phyloP scores from a whole-genome alignment of 495 filamentous ascomycete genomes.

The Lasiosphaeria ovina region DNA sequence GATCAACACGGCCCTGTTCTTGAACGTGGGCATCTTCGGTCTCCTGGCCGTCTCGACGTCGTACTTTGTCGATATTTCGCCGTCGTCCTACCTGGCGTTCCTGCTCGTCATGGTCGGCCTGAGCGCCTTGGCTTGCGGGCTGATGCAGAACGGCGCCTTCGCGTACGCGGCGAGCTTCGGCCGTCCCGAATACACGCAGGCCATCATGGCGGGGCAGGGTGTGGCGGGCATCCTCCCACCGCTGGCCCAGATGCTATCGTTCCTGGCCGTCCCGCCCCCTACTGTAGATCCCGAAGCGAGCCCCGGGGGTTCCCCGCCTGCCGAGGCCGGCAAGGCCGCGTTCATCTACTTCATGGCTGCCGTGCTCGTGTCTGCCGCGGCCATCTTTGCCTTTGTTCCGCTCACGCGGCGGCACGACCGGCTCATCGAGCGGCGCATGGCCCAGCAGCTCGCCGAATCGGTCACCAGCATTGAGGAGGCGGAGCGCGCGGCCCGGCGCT shows the following conservation, averaged over 20 bases:
- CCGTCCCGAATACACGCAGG: constrained; percentile 83
- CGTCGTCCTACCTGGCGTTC: constrained; percentile 71
- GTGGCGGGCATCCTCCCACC: constrained; percentile 89
- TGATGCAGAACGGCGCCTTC: constrained; percentile 94
- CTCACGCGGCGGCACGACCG: constrained; percentile 44
- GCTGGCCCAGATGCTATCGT: constrained; percentile 79
- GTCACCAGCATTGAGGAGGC: constrained; percentile 45
- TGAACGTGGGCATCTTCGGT: constrained; percentile 70
- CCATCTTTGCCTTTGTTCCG: constrained; percentile 57
- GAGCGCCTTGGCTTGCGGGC: constrained; percentile 72
- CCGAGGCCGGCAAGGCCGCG: constrained; percentile 59
- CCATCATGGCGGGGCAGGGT: constrained; percentile 93
- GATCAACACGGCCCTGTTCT: constrained; percentile 67
- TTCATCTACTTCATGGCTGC: constrained; percentile 92
- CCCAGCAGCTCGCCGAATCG: constrained; percentile 34
- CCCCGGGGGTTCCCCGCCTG: constrained; percentile 7
- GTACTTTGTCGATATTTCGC: constrained; percentile 56
- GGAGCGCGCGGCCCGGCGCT: constrained; percentile 50
- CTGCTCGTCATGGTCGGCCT: constrained; percentile 78
- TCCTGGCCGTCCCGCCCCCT: constrained; percentile 61
- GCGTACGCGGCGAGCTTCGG: constrained; percentile 86
- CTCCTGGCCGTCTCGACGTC: constrained; percentile 78
- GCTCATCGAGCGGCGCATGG: constrained; percentile 41
- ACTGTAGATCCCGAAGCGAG: constrained; percentile 3
- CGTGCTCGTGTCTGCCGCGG: constrained; percentile 57